phyloP scores from a whole-genome alignment of 495 filamentous ascomycete species.

The Antarctomyces pellizariae region DNA sequence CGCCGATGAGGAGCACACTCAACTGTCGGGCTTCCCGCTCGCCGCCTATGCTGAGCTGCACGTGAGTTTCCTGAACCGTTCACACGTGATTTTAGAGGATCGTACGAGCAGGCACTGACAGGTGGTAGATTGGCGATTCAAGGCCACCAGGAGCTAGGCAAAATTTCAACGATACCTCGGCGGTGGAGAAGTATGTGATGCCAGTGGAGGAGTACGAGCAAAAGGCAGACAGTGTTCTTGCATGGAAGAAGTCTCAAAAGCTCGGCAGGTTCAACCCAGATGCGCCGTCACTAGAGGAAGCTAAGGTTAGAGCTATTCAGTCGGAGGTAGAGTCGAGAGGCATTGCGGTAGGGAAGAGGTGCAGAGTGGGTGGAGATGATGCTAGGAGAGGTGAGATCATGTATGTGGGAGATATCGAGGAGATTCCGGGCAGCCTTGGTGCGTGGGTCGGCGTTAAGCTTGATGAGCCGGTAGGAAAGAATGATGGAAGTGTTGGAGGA shows the following conservation, averaged over 20 bases:
- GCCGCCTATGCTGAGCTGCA: slow-evolving; percentile 51
- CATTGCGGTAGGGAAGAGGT: slow-evolving; percentile 39
- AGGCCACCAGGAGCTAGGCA: slow-evolving; percentile 44
- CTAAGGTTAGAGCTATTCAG: slow-evolving; percentile 40
- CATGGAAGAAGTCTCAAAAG: slow-evolving; percentile 81
- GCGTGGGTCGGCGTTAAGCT: slow-evolving; percentile 71
- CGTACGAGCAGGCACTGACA: too few species aligned
- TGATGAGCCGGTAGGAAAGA: slow-evolving; percentile 76
- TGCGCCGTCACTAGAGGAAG: slow-evolving; percentile 43
- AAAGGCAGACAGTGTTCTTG: slow-evolving; percentile 64
- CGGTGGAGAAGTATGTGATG: slow-evolving; percentile 69
- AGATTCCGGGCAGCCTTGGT: slow-evolving; percentile 47
- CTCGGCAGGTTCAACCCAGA: slow-evolving; percentile 85
- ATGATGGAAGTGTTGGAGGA: slow-evolving; percentile 65
- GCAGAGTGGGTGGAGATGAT: slow-evolving; percentile 38
- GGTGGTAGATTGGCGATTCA: slow-evolving; percentile 61
- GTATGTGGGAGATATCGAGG: slow-evolving; percentile 60
- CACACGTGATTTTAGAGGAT: too few species aligned
- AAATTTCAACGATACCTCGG: slow-evolving; percentile 57
- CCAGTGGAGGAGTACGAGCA: slow-evolving; percentile 61
- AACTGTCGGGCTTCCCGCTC: slow-evolving; percentile 37
- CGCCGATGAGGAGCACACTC: slow-evolving; percentile 39
- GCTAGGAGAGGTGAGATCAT: slow-evolving; percentile 59
- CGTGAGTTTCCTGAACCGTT: slow-evolving; percentile 26
- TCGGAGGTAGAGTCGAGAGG: slow-evolving; percentile 41